Conservation (phyloP, 805 yeast genomes). For the Ogataea nakhonphanomensis region DNA sequence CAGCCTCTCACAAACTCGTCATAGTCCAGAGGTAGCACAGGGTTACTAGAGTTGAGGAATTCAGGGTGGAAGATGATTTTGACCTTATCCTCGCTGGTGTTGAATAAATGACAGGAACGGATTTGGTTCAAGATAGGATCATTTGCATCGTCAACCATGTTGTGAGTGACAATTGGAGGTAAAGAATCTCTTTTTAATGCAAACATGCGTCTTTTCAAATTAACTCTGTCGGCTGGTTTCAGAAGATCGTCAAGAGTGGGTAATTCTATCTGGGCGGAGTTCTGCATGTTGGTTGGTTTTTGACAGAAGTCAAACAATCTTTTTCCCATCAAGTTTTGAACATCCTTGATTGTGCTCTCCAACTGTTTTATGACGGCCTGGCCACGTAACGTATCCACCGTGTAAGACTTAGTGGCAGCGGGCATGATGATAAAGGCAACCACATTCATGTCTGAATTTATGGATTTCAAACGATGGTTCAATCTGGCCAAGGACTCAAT, state of each 20-base stretch:
- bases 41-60: slow-evolving; percentile 90
- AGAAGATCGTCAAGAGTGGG: slow-evolving; percentile 77
- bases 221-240: slow-evolving; percentile 81
- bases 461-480: slow-evolving; percentile 78
- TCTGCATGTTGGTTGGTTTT: slow-evolving; percentile 39
- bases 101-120: slow-evolving; percentile 87
- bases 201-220: slow-evolving; percentile 86
- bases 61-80: slow-evolving; percentile 98
- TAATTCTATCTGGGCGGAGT: slow-evolving; percentile 46
- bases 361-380: slow-evolving; percentile 94
- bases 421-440: slow-evolving; percentile 99
- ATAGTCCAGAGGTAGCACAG: slow-evolving; percentile 87
- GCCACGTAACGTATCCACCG: slow-evolving; percentile 92
- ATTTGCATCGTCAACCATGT: slow-evolving; percentile 86
- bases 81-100: slow-evolving; percentile 84
- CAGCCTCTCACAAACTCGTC: slow-evolving; percentile 98
- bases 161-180: slow-evolving; percentile 96
- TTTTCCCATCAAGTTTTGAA: slow-evolving; percentile 80
- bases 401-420: slow-evolving; percentile 88
- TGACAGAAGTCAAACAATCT: slow-evolving; percentile 85
- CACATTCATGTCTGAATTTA: slow-evolving; percentile 84
- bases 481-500: slow-evolving; percentile 90
- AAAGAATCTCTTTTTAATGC: slow-evolving; percentile 85
- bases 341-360: slow-evolving; percentile 84
- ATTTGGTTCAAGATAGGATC: slow-evolving; percentile 93